Base-by-base conservation (phyloP, 73 alveolate genomes). In the Tetrahymena malaccensis region DNA sequence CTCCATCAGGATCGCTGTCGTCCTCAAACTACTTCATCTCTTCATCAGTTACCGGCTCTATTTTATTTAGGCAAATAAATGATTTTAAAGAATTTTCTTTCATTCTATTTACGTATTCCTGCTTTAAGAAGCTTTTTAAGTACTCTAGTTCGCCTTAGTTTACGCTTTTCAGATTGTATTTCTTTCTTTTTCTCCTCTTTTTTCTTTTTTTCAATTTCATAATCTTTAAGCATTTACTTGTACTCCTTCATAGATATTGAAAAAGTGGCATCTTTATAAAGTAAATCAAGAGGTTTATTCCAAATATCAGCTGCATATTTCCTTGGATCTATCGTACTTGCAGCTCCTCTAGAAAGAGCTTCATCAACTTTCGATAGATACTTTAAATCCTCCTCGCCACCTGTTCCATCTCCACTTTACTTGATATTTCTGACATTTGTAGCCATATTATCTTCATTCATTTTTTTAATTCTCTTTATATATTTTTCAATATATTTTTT, bases 181-280 rank as follows among this genome's bases (percentile, higher is more conserved):
- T 34, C 85, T 33, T 89, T 85, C 93, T 93, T 89, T 50, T 55
- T 95, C 38, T 95, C 97, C 35, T 35, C 56, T 34, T 95, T 95
- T 15, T 85, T 34, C 35, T 85, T 85, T 55, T 95, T 95, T 35
- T 43, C 84, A 35, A 56, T 43, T 12, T 85, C 97, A 95, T 85
- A 57, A 35, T 95, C 97, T 34, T 95, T 95, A n/a, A 55, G 50
- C 55, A 85, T 55, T 93, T 95, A 21, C 25, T 95, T 95, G 35
- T 50, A 95, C 38, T 95, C 97, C 27, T 95, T 94, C 43, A 95
- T 95, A 16, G 95, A 94, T 34, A 95, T 95, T n/a, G 95, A 56
- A 35, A 95, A 95, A 22, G 93, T 94, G 22, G 97, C 70, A 93
- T 95, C 97, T 43, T 95, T 95, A 70, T 95, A 95, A n/a, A 85